These are phyloP conservation scores for Saitozyma podzolica DNA, from an alignment of 768 basidiomycete genomes.

Conservation along the genomic window DNA sequence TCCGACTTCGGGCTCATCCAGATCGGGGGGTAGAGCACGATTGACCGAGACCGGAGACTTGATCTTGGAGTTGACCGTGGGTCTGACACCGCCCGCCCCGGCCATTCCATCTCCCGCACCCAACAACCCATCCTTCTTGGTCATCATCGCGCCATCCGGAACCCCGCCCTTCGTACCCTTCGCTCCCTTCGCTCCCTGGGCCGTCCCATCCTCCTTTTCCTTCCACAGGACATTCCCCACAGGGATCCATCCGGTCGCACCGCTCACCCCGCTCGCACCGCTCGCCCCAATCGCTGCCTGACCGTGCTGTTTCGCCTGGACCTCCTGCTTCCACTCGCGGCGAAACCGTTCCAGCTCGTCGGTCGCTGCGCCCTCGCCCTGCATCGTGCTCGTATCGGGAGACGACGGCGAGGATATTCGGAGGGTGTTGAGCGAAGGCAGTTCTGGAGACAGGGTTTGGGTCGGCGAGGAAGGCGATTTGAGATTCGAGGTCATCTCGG, in stretches of 20 bases:
- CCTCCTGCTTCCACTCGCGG: conserved; percentile 24
- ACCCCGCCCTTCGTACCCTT: background rate
- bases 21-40: background rate
- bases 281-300: too few relatives aligned
- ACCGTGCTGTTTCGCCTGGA: conserved; percentile 8
- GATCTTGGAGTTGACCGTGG: background rate
- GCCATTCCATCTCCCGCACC: background rate
- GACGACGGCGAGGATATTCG: background rate
- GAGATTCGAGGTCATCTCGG: conserved; percentile 4
- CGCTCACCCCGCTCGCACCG: background rate
- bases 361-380: background rate
- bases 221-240: background rate
- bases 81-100: conserved; percentile 3
- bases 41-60: background rate
- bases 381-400: background rate
- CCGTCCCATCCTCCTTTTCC: background rate
- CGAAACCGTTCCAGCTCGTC: conserved; percentile 31
- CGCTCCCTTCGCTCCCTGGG: background rate
- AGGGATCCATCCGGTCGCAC: background rate
- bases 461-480: background rate
- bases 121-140: background rate
- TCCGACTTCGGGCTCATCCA: background rate
- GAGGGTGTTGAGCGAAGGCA: background rate
- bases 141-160: background rate
- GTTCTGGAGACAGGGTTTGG: background rate